phyloP scores from a whole-genome alignment of 169 alveolate species.

The Plasmodium malariae region DNA sequence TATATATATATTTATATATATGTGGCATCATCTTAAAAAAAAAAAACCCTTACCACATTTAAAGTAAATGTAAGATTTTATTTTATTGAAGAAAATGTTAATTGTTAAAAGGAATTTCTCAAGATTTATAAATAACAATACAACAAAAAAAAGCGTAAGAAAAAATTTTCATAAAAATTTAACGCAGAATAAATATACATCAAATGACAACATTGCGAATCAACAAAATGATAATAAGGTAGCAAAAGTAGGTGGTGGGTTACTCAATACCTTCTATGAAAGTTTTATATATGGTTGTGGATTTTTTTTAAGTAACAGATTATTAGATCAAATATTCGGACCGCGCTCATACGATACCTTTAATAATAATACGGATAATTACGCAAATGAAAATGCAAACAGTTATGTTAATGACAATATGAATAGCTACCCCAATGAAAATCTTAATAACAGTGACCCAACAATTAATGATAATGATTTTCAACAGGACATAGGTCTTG shows the following conservation, averaged over 20 bases:
- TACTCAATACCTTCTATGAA: slow-evolving; percentile 59
- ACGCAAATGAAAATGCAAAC: slow-evolving; percentile 21
- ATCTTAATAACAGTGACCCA: slow-evolving; percentile 51
- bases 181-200: slow-evolving; percentile 31
- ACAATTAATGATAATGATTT: slow-evolving; percentile 66
- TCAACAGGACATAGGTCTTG: slow-evolving; percentile 70
- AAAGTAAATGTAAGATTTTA: background rate
- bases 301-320: slow-evolving; percentile 70
- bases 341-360: slow-evolving; percentile 64
- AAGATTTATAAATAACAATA: slow-evolving; percentile 74
- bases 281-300: slow-evolving; percentile 77
- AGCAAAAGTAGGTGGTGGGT: slow-evolving; percentile 44
- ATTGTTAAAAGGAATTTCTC: slow-evolving; percentile 63
- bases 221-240: slow-evolving; percentile 53
- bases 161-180: slow-evolving; percentile 69
- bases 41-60: background rate
- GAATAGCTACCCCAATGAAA: slow-evolving; percentile 49
- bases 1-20: background rate
- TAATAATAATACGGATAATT: slow-evolving; percentile 26
- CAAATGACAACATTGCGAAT: slow-evolving; percentile 31
- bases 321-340: slow-evolving; percentile 74
- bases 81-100: slow-evolving; percentile 42
- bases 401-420: slow-evolving; percentile 9
- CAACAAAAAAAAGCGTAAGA: slow-evolving; percentile 48
- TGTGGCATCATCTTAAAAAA: background rate